A percentile compares a stretch with the other conserved stretches of the same genome.
Conservation (phyloP, 139 green algal species). For the Mesotaenium endlicherianum region DNA sequence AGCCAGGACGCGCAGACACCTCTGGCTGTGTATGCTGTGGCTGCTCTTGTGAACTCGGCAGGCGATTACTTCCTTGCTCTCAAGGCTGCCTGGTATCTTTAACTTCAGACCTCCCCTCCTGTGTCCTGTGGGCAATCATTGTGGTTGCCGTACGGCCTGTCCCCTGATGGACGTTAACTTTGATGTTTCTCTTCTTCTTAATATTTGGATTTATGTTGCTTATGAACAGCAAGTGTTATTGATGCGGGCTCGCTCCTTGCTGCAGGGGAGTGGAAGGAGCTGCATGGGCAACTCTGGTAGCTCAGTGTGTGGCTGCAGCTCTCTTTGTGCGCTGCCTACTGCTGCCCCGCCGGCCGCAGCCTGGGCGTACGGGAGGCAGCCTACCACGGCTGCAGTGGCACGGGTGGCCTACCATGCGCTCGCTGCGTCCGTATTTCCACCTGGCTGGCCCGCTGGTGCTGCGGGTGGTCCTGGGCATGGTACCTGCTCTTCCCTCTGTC, state of each 20-base stretch:
- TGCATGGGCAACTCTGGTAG: conserved; percentile 56
- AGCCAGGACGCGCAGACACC: conserved; percentile 65
- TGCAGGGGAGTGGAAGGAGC: conserved; percentile 37
- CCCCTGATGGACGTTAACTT: no score
- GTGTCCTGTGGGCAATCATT: no score
- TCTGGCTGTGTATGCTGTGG: conserved; percentile 56
- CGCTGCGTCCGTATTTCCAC: not conserved
- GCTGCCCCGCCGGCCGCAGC: no score
- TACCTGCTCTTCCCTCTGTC: no score
- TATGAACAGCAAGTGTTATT: no score
- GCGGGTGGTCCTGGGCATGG: not conserved
- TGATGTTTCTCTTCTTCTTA: no score
- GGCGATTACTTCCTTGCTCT: conserved; percentile 56
- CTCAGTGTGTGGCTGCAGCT: conserved; percentile 55
- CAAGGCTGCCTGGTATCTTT: not conserved
- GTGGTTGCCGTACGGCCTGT: no score
- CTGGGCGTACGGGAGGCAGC: no score
- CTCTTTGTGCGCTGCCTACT: conserved; percentile 28
- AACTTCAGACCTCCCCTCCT: no score
- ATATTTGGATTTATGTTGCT: no score
- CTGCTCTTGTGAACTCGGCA: conserved; percentile 59
- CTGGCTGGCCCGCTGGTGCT: not conserved
- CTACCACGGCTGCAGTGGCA: no score
- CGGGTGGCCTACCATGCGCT: not conserved
- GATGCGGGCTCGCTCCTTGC: no score